Base-by-base conservation (phyloP, 768 basidiomycete species). In the Serendipita sp. region DNA sequence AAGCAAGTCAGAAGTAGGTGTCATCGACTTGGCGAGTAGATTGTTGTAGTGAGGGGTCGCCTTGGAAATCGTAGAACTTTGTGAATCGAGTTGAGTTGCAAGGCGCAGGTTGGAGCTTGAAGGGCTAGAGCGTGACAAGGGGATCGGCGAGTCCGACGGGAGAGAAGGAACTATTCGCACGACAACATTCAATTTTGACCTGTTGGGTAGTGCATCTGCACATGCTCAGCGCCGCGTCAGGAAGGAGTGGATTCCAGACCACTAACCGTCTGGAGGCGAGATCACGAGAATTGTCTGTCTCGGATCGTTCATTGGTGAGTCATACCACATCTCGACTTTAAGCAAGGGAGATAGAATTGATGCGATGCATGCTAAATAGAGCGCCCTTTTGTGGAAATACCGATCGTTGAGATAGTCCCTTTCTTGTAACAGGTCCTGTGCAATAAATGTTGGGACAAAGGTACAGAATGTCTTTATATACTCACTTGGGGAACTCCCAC, bases 371-470 rank as follows among this genome's bases (percentile, higher is more conserved):
- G 92, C 87, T 18, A 97, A 80, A 73, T 91, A 99, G 71, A 87
- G 92, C 0, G 91, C 85, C 44, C 90, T 80, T 71, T 98, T 98
- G 71, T 94, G 87, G 71, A 95, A 94, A 72, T 87, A 92, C 10
- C 96, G 83, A 5, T 84, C 81, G 70, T 93, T 86, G 64, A 92
- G 77, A 67, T 91, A 90, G 71, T 98, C 94, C 71, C 98, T 99
- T 70, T 94, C 91, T 76, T 95, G 91, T 70, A 98, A 94, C n/a
- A 96, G 76, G 53, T 68, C 72, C 87, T 88, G 40, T 6, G 13
- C 6, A 13, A 40, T 5, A 13, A 40, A 64, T 3, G 37, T 18
- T 18, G 64, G 3, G 34, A 48, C 23, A 4, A 65, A 18, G 67
- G 44, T 40, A 23, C 4, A 64, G 16, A 55, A 3, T 8, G 15